Evolutionary conservation across 2,329 filamentous ascomycete genomes (phyloP).

Genomic region (Phaeophleospora eucalypticola): DNA sequence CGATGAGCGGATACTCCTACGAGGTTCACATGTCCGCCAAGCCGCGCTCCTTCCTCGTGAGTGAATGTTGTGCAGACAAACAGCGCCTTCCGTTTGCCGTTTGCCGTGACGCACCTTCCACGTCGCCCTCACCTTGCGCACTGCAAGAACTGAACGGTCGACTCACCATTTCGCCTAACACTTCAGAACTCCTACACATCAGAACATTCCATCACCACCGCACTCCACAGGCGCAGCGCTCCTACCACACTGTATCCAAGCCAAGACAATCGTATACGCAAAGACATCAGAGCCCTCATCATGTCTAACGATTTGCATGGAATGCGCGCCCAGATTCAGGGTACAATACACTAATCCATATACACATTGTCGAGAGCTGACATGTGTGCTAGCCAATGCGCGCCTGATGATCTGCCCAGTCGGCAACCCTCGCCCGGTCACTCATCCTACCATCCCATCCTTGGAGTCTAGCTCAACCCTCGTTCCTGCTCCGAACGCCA

Average conservation of each 20-base stretch:
- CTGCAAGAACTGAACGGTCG: too few species aligned
- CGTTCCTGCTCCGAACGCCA: not conserved
- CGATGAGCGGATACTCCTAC: too few species aligned
- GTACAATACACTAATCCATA: conserved; percentile 5
- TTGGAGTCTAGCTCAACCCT: conserved; percentile 2
- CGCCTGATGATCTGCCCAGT: conserved; percentile 16
- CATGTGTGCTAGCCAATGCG: conserved; percentile 19
- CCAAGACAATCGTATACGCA: not conserved
- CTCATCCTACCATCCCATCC: conserved; percentile 1
- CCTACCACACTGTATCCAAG: not conserved
- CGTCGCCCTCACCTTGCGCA: not conserved
- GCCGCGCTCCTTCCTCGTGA: not conserved
- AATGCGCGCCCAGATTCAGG: conserved; percentile 20
- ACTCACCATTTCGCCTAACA: too few species aligned
- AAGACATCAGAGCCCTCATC: not conserved
- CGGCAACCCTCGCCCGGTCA: conserved; percentile 2
- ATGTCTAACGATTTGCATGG: conserved; percentile 14
- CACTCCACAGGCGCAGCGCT: too few species aligned
- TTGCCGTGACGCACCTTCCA: not conserved
- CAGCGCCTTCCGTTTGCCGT: not conserved
- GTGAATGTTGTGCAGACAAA: not conserved
- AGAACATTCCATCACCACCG: too few species aligned
- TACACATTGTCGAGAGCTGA: not conserved
- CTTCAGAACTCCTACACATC: too few species aligned
- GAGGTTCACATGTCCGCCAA: not conserved